Evolutionary conservation across 2,329 filamentous ascomycete species (phyloP).

Genomic region (Coniosporium uncinatum): DNA sequence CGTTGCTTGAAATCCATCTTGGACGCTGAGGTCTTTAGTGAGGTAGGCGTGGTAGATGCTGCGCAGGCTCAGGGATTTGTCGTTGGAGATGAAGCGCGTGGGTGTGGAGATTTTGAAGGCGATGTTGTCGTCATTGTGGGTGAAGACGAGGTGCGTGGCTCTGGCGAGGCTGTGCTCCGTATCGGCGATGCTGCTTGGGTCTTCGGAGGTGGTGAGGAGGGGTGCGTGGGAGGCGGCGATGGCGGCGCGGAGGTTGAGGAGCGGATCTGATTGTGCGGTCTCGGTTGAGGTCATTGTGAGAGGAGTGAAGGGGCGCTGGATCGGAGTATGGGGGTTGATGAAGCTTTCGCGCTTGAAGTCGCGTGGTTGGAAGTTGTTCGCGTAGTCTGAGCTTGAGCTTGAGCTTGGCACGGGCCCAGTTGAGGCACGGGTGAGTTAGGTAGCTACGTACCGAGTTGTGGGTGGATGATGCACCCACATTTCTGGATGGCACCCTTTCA

Average conservation of each 20-base stretch:
- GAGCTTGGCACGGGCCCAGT: too few relatives aligned
- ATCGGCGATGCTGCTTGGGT: slow-evolving; percentile 56
- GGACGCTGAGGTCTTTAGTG: slow-evolving; percentile 85
- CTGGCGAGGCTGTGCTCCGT: slow-evolving; percentile 57
- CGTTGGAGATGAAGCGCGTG: slow-evolving; percentile 77
- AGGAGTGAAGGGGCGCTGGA: neutral
- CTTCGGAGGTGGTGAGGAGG: slow-evolving; percentile 66
- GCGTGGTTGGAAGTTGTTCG: too few relatives aligned
- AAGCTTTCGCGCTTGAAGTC: too few relatives aligned
- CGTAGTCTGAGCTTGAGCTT: too few relatives aligned
- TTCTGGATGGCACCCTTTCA: too few relatives aligned
- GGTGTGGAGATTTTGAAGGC: slow-evolving; percentile 55
- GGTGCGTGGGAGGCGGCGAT: slow-evolving; percentile 68
- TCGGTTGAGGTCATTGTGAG: slow-evolving; percentile 40
- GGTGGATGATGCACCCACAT: too few relatives aligned
- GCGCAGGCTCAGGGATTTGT: slow-evolving; percentile 74
- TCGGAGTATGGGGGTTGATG: too few relatives aligned
- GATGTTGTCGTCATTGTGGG: slow-evolving; percentile 9
- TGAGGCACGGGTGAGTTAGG: too few relatives aligned
- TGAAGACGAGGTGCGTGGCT: slow-evolving; percentile 58
- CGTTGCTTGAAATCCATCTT: slow-evolving; percentile 85
- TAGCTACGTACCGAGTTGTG: too few relatives aligned
- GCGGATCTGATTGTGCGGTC: slow-evolving; percentile 56
- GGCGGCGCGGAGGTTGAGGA: slow-evolving; percentile 77
- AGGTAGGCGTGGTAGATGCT: slow-evolving; percentile 96